A percentile compares a stretch with the other conserved stretches of the same genome.
Conservation (phyloP, 2,329 filamentous ascomycete genomes). For the Stachybotrys elegans region DNA sequence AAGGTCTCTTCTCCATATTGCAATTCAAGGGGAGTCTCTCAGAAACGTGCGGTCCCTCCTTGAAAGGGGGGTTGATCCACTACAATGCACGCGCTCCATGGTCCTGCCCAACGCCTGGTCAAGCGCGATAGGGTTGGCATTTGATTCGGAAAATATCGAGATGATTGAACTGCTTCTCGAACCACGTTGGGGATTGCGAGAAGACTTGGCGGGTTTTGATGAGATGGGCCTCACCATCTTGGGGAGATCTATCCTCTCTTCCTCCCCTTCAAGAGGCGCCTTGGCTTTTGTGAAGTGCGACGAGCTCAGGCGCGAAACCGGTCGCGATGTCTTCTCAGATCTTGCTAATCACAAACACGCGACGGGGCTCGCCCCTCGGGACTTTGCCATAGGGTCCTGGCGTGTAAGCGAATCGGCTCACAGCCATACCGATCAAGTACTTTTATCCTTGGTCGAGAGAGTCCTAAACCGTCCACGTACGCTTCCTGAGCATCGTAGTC, state of each 20-base stretch:
- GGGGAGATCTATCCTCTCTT: too few relatives aligned
- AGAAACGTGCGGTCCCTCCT: conserved; percentile 11
- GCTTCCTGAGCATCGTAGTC: neutral
- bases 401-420: conserved; percentile 2
- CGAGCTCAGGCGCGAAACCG: conserved; percentile 8
- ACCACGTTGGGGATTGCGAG: conserved; percentile 10
- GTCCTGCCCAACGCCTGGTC: conserved; percentile 8
- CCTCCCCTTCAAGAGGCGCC: too few relatives aligned
- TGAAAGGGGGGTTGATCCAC: conserved; percentile 14
- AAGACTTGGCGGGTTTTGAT: conserved; percentile 11
- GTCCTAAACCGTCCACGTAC: too few relatives aligned
- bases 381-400: conserved; percentile 5
- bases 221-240: too few relatives aligned
- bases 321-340: conserved; percentile 10
- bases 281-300: conserved; percentile 11
- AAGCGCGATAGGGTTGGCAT: conserved; percentile 10
- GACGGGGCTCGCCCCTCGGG: conserved; percentile 6
- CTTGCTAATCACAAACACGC: conserved; percentile 8
- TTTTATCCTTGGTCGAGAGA: conserved; percentile 4
- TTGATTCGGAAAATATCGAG: neutral
- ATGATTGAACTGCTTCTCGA: conserved; percentile 12
- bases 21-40: conserved; percentile 14
- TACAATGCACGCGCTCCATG: conserved; percentile 8
- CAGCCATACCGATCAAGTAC: neutral
- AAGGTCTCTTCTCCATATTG: conserved; percentile 7